Percentiles rank a stretch among this genome's conserved stretches.
phyloP scores from a whole-genome alignment of 805 yeast genomes.

The Candida insectorum region DNA sequence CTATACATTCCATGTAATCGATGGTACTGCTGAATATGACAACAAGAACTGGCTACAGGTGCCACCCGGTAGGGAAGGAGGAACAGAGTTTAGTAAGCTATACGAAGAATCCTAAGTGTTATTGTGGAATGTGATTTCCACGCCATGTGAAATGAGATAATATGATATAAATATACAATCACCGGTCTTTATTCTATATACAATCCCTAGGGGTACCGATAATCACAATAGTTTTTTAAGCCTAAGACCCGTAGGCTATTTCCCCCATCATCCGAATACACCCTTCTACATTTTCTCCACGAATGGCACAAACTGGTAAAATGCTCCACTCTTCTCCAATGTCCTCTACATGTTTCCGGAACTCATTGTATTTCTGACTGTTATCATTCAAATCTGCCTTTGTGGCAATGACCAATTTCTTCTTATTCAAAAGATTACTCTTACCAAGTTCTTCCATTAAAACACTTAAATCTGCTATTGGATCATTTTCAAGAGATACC shows the following conservation, averaged over 20 bases:
- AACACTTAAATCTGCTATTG: slow-evolving; percentile 60
- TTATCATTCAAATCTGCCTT: slow-evolving; percentile 78
- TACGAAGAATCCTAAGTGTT: slow-evolving; percentile 12
- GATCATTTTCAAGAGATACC: slow-evolving; percentile 68
- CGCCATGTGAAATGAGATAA: no score
- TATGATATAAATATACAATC: no score
- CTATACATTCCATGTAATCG: slow-evolving; percentile 77
- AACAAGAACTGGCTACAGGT: slow-evolving; percentile 73
- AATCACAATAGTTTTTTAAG: no score
- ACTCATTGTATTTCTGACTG: slow-evolving; percentile 41
- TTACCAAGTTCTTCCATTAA: slow-evolving; percentile 71
- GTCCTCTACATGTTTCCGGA: slow-evolving; percentile 43
- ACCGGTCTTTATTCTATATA: background rate
- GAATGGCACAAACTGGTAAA: slow-evolving; percentile 81
- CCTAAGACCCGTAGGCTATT: slow-evolving; percentile 31
- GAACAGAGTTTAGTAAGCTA: slow-evolving; percentile 54
- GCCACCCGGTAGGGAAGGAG: slow-evolving; percentile 58
- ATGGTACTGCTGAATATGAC: slow-evolving; percentile 62
- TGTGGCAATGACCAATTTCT: slow-evolving; percentile 79
- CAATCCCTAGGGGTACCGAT: no score
- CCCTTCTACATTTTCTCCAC: slow-evolving; percentile 66
- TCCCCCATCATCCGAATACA: slow-evolving; percentile 73
- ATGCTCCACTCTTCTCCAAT: slow-evolving; percentile 53
- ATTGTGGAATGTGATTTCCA: no score
- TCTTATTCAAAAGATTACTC: slow-evolving; percentile 56